Evolutionary conservation across 495 filamentous ascomycete species (phyloP).

Genomic region (Tuber melanosporum): DNA sequence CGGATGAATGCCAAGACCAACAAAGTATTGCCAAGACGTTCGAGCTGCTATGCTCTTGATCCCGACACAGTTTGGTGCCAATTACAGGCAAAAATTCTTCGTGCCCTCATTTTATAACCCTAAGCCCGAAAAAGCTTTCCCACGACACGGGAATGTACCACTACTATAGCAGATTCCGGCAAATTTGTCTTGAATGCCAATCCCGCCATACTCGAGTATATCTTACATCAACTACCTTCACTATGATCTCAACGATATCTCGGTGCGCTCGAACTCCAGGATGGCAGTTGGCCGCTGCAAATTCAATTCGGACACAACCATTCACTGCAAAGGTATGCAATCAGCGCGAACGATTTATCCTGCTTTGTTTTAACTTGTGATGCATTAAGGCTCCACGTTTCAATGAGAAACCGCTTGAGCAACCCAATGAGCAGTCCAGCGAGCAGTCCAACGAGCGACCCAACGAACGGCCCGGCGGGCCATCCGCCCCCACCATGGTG

Average conservation of each 20-base stretch:
- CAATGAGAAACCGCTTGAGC: neutral
- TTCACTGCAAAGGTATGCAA: neutral
- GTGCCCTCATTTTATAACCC: neutral
- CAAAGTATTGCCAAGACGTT: neutral
- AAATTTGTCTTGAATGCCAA: neutral
- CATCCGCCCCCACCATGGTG: neutral
- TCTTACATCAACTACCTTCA: neutral
- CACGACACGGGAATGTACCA: neutral
- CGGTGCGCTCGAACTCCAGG: neutral
- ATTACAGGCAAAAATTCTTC: neutral
- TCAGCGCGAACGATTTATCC: neutral
- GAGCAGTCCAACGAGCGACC: neutral
- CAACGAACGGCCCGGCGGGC: neutral
- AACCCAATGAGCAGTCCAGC: neutral
- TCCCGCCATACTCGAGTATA: neutral
- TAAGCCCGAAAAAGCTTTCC: neutral
- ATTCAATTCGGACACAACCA: neutral
- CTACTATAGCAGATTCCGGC: neutral
- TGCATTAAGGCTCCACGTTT: neutral
- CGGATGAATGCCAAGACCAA: neutral
- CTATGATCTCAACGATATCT: neutral
- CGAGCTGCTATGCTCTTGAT: neutral
- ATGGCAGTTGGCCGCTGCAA: neutral
- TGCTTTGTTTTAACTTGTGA: neutral
- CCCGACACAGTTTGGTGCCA: too few relatives aligned